These are phyloP conservation scores for Drosera spatulata DNA, from an alignment of 179 eudicot genomes.

Conservation along the genomic window DNA sequence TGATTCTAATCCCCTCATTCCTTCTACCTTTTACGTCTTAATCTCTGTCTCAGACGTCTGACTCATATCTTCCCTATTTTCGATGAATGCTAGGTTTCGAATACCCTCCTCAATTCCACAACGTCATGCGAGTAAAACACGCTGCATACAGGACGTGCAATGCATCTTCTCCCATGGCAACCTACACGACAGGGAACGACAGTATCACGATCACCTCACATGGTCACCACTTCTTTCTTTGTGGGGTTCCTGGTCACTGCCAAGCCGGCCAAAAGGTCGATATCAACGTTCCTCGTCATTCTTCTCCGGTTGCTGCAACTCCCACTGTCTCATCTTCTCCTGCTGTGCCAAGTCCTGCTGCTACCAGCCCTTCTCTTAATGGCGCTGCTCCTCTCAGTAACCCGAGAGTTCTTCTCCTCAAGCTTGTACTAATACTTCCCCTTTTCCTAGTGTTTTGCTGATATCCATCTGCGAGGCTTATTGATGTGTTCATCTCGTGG, in stretches of 20 bases:
- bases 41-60: too few relatives aligned
- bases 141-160: slow-evolving; percentile 56
- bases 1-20: too few relatives aligned
- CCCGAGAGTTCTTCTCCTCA: slow-evolving; percentile 4
- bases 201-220: slow-evolving; percentile 41
- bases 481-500: too few relatives aligned
- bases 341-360: slow-evolving; percentile 1
- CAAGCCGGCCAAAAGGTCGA: slow-evolving; percentile 85
- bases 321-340: slow-evolving; percentile 32
- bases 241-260: slow-evolving; percentile 96
- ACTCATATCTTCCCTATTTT: too few relatives aligned
- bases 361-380: slow-evolving; percentile 32
- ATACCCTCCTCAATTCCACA: slow-evolving; percentile 82
- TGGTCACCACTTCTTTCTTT: slow-evolving; percentile 83
- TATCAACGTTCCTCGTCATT: slow-evolving; percentile 40
- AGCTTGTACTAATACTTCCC: slow-evolving; percentile 8
- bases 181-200: slow-evolving; percentile 81
- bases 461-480: too few relatives aligned
- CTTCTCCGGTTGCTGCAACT: slow-evolving; percentile 31
- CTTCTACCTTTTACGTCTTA: too few relatives aligned
- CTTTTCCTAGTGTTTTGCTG: neutral
- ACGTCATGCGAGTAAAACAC: slow-evolving; percentile 87
- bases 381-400: slow-evolving; percentile 8
- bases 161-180: slow-evolving; percentile 56
- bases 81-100: slow-evolving; percentile 37